Base-by-base conservation (phyloP, 768 basidiomycete species). In the Strobilomyces echinocephalus region DNA sequence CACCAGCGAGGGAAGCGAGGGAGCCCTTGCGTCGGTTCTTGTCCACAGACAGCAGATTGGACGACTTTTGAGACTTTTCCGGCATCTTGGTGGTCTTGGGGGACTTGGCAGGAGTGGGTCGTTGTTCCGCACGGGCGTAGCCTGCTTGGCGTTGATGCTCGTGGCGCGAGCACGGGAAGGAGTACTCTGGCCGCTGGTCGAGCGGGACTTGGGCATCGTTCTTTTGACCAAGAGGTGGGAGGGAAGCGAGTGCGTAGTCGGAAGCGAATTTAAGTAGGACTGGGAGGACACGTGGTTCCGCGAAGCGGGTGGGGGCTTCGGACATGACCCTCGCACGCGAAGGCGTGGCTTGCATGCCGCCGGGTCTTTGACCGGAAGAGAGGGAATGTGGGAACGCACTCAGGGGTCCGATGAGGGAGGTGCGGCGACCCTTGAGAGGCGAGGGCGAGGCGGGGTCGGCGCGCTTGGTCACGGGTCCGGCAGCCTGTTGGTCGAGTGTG, bases 281-380 rank as follows among this genome's bases (percentile, higher is more conserved):
- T 59, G 70, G 8, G 65, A 63, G 14, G 57, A 24, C 52, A 49
- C 56, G 53, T 67, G 65, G 8, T 41, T 66, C 60, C 46, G 66
- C 30, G 54, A 68, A 21, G 51, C n/a, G 61, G 58, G 63, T 60
- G 59, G 55, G 35, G 69, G 72, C 28, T 73, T 75, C 73, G 9
- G 80, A 81, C 56, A 72, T 65, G 52, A 81, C 73, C 34, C 78
- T 72, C 49, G 73, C 62, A 48, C 73, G 73, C 54, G 73, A 67
- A 21, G 71, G 69, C 69, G 71, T 64, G 54, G 67, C 72, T 44
- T 65, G 63, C 49, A 72, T 63, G 40, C 61, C 56, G 24, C 51
- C 50, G 38, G 50, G 46, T 45, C 54, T 51, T 43, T 54, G 60
- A 34, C 49, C 64, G 21, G 40, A 50, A 15, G 64, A 54, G 40